Evolutionary conservation across 495 filamentous ascomycete genomes (phyloP).

Genomic region (Evernia prunastri): DNA sequence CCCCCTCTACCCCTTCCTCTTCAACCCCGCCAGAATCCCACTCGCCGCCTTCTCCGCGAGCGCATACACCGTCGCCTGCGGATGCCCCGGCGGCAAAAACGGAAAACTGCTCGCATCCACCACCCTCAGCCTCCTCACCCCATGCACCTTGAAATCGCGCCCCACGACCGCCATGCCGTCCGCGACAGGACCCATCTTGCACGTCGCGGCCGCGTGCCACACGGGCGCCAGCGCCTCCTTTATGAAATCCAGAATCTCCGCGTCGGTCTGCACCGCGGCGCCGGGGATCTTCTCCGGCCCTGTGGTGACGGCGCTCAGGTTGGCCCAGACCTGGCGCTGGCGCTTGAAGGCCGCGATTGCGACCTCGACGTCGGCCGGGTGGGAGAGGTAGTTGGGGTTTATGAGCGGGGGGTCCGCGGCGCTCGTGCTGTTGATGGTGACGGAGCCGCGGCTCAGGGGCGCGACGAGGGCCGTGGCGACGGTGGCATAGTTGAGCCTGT

Average conservation of each 20-base stretch:
- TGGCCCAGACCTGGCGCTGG: slow-evolving; percentile 34
- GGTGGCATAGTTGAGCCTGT: slow-evolving; percentile 40
- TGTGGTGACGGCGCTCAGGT: slow-evolving; percentile 35
- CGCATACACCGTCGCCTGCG: slow-evolving; percentile 45
- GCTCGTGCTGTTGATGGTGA: slow-evolving; percentile 42
- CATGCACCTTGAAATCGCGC: slow-evolving; percentile 46
- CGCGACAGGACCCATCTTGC: slow-evolving; percentile 53
- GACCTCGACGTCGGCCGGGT: slow-evolving; percentile 49
- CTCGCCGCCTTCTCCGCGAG: neutral
- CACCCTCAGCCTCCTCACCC: slow-evolving; percentile 51
- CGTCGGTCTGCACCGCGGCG: slow-evolving; percentile 39
- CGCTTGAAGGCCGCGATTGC: slow-evolving; percentile 50
- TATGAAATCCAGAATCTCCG: slow-evolving; percentile 44
- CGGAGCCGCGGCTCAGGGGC: slow-evolving; percentile 46
- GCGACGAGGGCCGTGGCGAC: slow-evolving; percentile 37
- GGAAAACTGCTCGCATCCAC: slow-evolving; percentile 62
- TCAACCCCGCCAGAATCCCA: no score
- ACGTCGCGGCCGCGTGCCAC: slow-evolving; percentile 48
- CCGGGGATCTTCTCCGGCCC: slow-evolving; percentile 51
- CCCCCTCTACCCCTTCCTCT: neutral
- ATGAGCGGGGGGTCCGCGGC: slow-evolving; percentile 46
- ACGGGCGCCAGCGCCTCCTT: slow-evolving; percentile 40
- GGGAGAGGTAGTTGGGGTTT: slow-evolving; percentile 49
- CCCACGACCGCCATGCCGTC: slow-evolving; percentile 52
- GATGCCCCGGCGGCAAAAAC: slow-evolving; percentile 52